Percentiles rank a stretch among this genome's conserved stretches.
Conservation (phyloP, 495 filamentous ascomycete genomes). For the Physcia stellaris region DNA sequence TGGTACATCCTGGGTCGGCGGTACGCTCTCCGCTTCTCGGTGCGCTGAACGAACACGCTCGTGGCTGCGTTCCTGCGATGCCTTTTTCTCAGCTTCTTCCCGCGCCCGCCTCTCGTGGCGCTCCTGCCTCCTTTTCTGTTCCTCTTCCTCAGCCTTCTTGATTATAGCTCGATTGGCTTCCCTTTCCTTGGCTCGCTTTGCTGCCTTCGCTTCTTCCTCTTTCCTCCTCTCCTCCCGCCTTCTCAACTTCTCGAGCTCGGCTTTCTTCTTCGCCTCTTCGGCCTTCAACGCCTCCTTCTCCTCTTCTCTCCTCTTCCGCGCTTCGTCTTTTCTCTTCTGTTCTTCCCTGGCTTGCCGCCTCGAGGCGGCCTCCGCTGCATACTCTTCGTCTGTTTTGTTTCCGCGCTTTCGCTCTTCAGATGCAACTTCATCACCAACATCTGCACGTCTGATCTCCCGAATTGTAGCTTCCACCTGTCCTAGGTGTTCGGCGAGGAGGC, state of each 20-base stretch:
- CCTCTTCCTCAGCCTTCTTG: constrained; percentile 34
- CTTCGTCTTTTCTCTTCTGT: constrained; percentile 43
- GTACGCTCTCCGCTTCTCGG: constrained; percentile 26
- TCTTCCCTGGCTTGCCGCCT: constrained; percentile 51
- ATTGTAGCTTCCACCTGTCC: constrained; percentile 50
- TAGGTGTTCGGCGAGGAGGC: constrained; percentile 50
- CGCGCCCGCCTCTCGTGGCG: constrained; percentile 33
- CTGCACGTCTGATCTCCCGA: constrained; percentile 52
- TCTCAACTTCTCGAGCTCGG: constrained; percentile 45
- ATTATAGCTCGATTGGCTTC: constrained; percentile 43
- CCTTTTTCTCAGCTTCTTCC: constrained; percentile 29
- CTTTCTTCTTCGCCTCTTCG: constrained; percentile 52
- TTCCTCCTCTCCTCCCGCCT: constrained; percentile 46
- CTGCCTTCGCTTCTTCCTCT: constrained; percentile 28
- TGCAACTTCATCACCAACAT: constrained; percentile 63
- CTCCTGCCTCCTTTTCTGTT: constrained; percentile 39
- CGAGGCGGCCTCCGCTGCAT: constrained; percentile 55
- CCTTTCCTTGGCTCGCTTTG: constrained; percentile 37
- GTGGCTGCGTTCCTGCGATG: constrained; percentile 21
- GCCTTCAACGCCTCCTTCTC: constrained; percentile 49
- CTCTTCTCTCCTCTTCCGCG: constrained; percentile 49
- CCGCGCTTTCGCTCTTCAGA: constrained; percentile 53
- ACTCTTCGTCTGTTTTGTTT: constrained; percentile 71
- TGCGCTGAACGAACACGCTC: constrained; percentile 23
- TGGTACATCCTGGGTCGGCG: constrained; percentile 5